Conservation (phyloP, 2,329 filamentous ascomycete genomes). For the Fusarium avenaceum region DNA sequence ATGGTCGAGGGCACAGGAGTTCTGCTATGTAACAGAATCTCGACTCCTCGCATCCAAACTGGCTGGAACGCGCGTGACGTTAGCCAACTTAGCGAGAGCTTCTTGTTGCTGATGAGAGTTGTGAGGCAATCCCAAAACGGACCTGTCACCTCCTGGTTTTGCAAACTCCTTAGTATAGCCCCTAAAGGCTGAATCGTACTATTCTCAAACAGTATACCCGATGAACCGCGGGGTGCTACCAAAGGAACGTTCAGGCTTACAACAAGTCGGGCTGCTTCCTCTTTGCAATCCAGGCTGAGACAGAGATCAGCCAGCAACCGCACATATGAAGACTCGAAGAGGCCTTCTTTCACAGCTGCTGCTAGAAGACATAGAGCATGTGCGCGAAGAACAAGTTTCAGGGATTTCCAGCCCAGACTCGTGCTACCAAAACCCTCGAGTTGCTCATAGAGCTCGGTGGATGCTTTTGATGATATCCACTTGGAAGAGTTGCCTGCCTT, state of each 20-base stretch:
- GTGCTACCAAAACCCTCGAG: constrained; percentile 52
- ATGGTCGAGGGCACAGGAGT: constrained; percentile 41
- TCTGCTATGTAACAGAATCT: constrained; percentile 44
- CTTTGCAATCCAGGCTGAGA: constrained; percentile 43
- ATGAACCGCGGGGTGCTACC: constrained; percentile 30
- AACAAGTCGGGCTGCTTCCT: constrained; percentile 50
- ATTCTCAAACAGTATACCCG: constrained; percentile 35
- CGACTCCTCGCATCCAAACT: constrained; percentile 48
- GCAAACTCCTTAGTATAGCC: constrained; percentile 34
- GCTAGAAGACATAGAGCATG: constrained; percentile 51
- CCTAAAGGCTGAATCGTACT: constrained; percentile 43
- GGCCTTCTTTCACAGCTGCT: constrained; percentile 50
- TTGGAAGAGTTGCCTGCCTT: constrained; percentile 42
- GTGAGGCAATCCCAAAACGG: constrained; percentile 45
- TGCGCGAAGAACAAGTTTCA: constrained; percentile 52
- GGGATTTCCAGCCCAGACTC: constrained; percentile 52
- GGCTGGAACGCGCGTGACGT: constrained; percentile 43
- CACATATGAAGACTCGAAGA: constrained; percentile 50
- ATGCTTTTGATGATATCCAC: constrained; percentile 49
- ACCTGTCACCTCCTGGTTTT: constrained; percentile 16
- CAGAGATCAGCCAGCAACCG: constrained; percentile 51
- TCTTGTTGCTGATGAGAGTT: constrained; percentile 35
- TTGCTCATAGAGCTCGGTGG: constrained; percentile 53
- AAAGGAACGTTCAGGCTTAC: constrained; percentile 33
- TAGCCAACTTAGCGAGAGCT: constrained; percentile 46